Percentiles rank a stretch among this genome's conserved stretches.
Conservation (phyloP, 139 green algal species). For the Prasinococcaceae sp. region DNA sequence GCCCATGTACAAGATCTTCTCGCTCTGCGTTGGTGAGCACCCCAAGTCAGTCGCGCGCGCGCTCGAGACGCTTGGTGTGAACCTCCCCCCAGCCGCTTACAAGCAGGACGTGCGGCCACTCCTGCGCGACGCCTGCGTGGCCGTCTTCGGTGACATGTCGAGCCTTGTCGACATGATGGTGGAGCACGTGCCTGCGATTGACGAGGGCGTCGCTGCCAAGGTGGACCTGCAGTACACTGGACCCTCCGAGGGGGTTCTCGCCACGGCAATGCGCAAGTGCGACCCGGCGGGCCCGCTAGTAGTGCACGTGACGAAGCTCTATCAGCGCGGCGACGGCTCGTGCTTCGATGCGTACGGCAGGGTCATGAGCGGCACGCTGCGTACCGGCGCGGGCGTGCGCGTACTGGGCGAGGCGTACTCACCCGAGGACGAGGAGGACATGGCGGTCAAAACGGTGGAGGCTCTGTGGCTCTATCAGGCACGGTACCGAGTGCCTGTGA, state of each 20-base stretch:
- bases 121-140: conserved; percentile 18
- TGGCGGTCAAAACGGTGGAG: conserved; percentile 37
- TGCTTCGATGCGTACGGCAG: conserved; percentile 82
- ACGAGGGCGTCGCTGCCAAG: conserved; percentile 50
- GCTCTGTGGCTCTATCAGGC: conserved; percentile 34
- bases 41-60: conserved; percentile 35
- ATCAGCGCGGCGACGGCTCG: conserved; percentile 60
- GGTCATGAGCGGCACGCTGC: conserved; percentile 77
- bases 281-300: conserved; percentile 70
- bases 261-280: conserved; percentile 54
- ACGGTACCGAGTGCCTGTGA: conserved; percentile 70
- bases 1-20: conserved; percentile 90
- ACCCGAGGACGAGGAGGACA: conserved; percentile 95
- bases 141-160: conserved; percentile 52
- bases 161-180: conserved; percentile 87
- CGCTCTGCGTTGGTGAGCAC: conserved; percentile 49
- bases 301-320: conserved; percentile 85
- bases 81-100: conserved; percentile 53
- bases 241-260: conserved; percentile 40
- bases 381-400: conserved; percentile 61
- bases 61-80: conserved; percentile 66
- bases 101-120: conserved; percentile 72
- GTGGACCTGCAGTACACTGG: conserved; percentile 60
- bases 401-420: conserved; percentile 67
- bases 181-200: conserved; percentile 58